phyloP scores from a whole-genome alignment of 2,329 filamentous ascomycete genomes.

The Pestalotiopsis sp. region DNA sequence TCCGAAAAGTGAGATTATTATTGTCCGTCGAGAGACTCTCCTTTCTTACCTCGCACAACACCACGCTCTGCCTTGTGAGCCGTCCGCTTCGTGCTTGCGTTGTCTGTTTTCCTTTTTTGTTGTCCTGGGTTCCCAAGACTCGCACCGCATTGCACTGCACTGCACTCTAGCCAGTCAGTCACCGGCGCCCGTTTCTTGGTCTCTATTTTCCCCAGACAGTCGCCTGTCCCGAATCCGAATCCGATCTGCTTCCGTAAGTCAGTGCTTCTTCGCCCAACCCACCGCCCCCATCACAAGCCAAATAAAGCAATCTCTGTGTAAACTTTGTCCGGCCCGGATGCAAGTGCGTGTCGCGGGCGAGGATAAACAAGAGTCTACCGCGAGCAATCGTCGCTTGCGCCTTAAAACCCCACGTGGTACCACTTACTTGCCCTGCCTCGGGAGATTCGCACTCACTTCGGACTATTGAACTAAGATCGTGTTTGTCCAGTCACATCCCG shows the following conservation, averaged over 20 bases:
- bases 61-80: not conserved
- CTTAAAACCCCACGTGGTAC: not conserved
- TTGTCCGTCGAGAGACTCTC: not conserved
- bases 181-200: not conserved
- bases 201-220: not conserved
- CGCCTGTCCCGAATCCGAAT: slow-evolving; percentile 1
- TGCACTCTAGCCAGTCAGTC: not conserved
- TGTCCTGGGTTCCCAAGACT: not conserved
- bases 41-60: not conserved
- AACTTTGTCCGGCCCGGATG: not conserved
- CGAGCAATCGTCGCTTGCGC: not conserved
- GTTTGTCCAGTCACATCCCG: slow-evolving; percentile 6
- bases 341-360: not conserved
- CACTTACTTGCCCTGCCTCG: not conserved
- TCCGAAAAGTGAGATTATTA: not conserved
- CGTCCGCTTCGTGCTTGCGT: not conserved
- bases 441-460: not conserved
- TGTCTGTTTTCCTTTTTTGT: slow-evolving; percentile 5
- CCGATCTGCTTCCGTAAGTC: not conserved
- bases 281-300: slow-evolving; percentile 3
- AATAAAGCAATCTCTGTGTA: not conserved
- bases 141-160: not conserved
- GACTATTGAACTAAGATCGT: not conserved
- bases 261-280: not conserved
- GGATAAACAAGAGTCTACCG: not conserved